Base-by-base conservation (phyloP, 805 yeast species). In the Hanseniaspora meyeri region DNA sequence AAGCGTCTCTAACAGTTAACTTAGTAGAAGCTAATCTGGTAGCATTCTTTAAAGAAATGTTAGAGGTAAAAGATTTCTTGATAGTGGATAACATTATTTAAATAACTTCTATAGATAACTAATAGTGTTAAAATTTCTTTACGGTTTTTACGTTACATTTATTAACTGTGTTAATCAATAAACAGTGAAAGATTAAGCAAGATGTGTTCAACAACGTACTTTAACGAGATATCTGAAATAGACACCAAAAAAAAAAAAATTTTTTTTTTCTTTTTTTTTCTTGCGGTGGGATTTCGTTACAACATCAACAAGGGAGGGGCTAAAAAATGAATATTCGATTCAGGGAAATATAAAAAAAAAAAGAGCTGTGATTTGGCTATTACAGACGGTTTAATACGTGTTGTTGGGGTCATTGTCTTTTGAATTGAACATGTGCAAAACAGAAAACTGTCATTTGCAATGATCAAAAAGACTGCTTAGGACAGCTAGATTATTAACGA, bases 1-100 rank as follows among this genome's bases (percentile, higher is more conserved):
- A 75, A 49, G 98, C 99, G 65, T 93, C 99, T 78, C 99, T 85
- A 58, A 93, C 97, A 16, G 97, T 87, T 79, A 91, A 79, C 61
- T 79, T 83, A 29, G 62, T 27, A 49, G 62, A 55, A 46, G 58
- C 55, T 47, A 54, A 55, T 51, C 60, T 59, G 49, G 57, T 55
- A 51, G 59, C 51, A 47, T 55, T 62, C 48, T 51, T 51, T 27
- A 45, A 48, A 40, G 54, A 51, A 39, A 47, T 37, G 46, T 57
- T 57, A 43, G 56, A 51, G 50, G 54, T 48, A 46, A 47, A 43
- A 47, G 56, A 47, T 51, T 48, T 54, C 51, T 47, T 57, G 49
- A 57, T 45, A 51, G 59, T 50, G 49, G 59, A 57, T 47, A 57
- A 51, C 56, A 51, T 51, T 47, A 38, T 57, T 51, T 46, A 14